phyloP scores from a whole-genome alignment of 768 basidiomycete genomes.

The Lactarius hatsudake region DNA sequence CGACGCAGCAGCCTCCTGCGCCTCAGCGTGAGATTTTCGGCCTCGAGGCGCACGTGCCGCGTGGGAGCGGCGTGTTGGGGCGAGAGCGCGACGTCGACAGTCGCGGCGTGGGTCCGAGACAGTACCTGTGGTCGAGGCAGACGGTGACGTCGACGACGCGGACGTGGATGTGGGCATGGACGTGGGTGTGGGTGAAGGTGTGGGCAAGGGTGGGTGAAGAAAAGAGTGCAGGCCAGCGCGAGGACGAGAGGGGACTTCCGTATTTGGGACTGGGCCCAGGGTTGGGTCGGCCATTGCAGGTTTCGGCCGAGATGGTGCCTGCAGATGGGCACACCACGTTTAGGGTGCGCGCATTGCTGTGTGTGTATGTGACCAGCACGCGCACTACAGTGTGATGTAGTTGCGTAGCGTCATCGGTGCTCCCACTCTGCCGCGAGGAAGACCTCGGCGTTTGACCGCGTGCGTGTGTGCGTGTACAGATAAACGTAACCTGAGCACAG shows the following conservation, averaged over 20 bases:
- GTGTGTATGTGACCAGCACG: neutral
- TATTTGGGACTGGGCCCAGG: neutral
- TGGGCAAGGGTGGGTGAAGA: neutral
- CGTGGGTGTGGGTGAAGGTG: neutral
- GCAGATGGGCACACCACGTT: constrained; percentile 9
- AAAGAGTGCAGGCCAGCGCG: neutral
- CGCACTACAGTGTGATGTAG: neutral
- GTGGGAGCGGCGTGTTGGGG: constrained; percentile 54
- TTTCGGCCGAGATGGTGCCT: constrained; percentile 4
- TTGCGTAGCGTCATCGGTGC: neutral
- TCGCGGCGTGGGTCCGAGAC: no score
- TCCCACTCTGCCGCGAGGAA: neutral
- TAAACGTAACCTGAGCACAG: neutral
- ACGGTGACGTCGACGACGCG: constrained; percentile 31
- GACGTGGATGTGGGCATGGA: neutral
- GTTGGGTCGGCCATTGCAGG: neutral
- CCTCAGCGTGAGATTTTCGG: constrained; percentile 56
- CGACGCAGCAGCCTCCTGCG: constrained; percentile 38
- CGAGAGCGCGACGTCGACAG: constrained; percentile 55
- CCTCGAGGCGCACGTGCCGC: constrained; percentile 51
- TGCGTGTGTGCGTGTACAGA: neutral
- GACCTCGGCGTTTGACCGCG: neutral
- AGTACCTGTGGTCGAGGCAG: no score
- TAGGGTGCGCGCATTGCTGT: neutral
- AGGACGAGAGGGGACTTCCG: neutral